Percentiles rank a stretch among this genome's conserved stretches.
These are phyloP conservation scores for Cercospora sesami DNA, from an alignment of 2,329 filamentous ascomycete genomes.

Conservation along the genomic window DNA sequence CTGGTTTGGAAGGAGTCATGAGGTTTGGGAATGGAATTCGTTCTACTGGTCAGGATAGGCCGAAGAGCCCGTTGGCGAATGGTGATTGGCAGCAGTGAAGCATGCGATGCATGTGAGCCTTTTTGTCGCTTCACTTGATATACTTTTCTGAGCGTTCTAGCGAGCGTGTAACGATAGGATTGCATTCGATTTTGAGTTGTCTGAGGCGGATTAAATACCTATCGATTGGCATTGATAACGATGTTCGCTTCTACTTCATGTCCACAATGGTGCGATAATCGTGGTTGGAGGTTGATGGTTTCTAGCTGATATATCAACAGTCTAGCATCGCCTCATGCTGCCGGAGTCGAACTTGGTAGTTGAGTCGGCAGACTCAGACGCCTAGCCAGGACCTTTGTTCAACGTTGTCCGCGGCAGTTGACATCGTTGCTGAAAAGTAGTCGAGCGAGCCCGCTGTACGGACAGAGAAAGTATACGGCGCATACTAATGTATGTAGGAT, in stretches of 20 bases:
- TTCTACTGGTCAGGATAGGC: conserved; percentile 10
- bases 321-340: no score
- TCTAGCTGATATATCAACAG: not conserved
- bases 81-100: conserved; percentile 13
- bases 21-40: conserved; percentile 12
- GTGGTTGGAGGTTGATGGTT: not conserved
- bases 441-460: no score
- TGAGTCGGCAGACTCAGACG: no score
- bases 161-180: not conserved
- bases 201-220: not conserved
- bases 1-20: not conserved
- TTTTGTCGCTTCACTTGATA: not conserved
- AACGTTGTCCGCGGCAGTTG: no score
- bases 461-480: no score
- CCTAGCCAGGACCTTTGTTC: no score
- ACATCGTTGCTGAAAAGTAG: no score
- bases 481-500: no score
- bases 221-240: not conserved
- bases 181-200: not conserved
- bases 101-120: not conserved
- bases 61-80: conserved; percentile 25
- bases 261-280: not conserved
- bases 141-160: conserved; percentile 4
- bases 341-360: no score
- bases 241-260: not conserved